Evolutionary conservation across 2,329 filamentous ascomycete genomes (phyloP).

Genomic region (Exophiala xenobiotica): DNA sequence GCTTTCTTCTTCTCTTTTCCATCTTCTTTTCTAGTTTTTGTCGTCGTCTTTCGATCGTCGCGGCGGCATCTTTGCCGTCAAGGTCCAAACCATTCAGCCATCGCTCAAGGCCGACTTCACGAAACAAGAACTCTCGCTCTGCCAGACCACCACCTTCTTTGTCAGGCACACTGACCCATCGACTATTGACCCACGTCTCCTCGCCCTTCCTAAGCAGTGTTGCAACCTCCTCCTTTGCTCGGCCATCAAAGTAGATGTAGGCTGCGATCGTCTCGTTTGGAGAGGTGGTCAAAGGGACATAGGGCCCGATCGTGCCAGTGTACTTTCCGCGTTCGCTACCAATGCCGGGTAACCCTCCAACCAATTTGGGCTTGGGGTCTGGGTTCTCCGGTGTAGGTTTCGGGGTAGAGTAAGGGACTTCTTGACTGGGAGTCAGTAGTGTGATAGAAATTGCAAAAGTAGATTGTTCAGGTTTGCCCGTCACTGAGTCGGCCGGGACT

Average conservation of each 20-base stretch:
- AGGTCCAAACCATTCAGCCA: conserved; percentile 96
- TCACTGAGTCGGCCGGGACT: conserved; percentile 62
- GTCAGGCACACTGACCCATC: conserved; percentile 93
- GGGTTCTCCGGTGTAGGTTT: conserved; percentile 75
- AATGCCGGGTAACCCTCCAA: conserved; percentile 66
- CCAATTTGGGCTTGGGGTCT: conserved; percentile 76
- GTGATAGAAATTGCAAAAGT: conserved; percentile 99
- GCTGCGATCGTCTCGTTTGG: conserved; percentile 96
- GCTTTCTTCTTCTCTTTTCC: conserved; percentile 82
- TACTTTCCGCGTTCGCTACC: conserved; percentile 54
- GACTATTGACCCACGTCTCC: conserved; percentile 98
- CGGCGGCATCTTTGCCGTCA: conserved; percentile 80
- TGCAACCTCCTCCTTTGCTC: conserved; percentile 93
- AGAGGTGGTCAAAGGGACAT: conserved; percentile 87
- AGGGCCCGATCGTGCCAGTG: conserved; percentile 67
- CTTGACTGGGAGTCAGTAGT: conserved; percentile 79
- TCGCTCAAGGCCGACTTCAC: conserved; percentile 90
- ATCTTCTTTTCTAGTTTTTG: conserved; percentile 79
- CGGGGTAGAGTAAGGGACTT: conserved; percentile 89
- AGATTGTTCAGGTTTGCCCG: conserved; percentile 81
- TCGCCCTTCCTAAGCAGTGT: conserved; percentile 88
- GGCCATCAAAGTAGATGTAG: conserved; percentile 98
- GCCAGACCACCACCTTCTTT: conserved; percentile 90
- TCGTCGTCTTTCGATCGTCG: conserved; percentile 66
- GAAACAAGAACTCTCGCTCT: conserved; percentile 94